Base-by-base conservation (phyloP, 2,329 filamentous ascomycete species). In the Plenodomus biglobosus region DNA sequence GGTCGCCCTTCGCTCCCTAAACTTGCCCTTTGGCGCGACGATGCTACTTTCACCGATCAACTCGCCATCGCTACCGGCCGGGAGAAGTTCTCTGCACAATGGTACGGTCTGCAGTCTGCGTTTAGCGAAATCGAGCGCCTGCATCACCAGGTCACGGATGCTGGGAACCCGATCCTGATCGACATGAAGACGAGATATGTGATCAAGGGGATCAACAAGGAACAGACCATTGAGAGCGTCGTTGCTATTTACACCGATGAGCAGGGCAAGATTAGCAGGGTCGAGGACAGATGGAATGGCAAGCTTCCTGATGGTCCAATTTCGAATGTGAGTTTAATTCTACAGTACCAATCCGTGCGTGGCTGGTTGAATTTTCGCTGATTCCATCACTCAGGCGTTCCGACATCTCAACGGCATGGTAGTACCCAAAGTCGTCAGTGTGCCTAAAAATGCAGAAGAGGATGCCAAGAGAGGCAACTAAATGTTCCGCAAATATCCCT, bases 121-220 rank as follows among this genome's bases (percentile, higher is more conserved):
- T 86, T 86, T 65, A 75, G 71, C 38, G 76, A 81, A 40, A 85
- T 85, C 56, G 73, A 80, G 62, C 77, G 81, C 20, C 72, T 82
- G 39, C 70, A 74, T 30, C 78, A 84, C 62, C 65, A 73, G 34
- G 82, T 86, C 10, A 80, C 71, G 1, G 76, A 73, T 15, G 66
- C 73, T 0, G 82, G 82, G 1, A 85, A 86, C 55, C 83, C 84
- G 0, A 85, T 86, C 35, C 68, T 76, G 49, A 69, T 86, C 59
- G 75, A 82, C 38, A 40, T 82, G 51, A 78, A 76, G 63, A 80
- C 75, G 1, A 66, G 74, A 42, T 83, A 83, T 64, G 75, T 75
- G 4, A 67, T 83, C 49, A 82, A 82, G 67, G 79, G 78, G 0
- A 68, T 82, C 36, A 71, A 72, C 0, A 78, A 73, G 54, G 79